Percentiles rank a stretch among this genome's conserved stretches.
Evolutionary conservation across 192 early-diverging fungal genomes (phyloP).

Genomic region (Coemansia sp.): DNA sequence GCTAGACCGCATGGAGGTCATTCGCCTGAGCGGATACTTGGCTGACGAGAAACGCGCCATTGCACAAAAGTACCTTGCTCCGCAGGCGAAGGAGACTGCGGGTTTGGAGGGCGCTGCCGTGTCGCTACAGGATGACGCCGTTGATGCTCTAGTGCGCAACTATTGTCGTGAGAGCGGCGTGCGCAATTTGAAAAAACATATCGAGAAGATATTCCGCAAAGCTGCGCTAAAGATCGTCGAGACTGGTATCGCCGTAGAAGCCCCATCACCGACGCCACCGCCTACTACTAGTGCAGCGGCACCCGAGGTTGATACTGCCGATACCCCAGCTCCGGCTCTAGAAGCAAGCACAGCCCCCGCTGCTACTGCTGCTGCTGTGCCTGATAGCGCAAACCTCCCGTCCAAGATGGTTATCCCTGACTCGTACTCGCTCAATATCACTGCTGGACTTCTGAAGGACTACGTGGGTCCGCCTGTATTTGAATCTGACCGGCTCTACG

Average conservation of each 20-base stretch:
- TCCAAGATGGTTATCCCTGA: slow-evolving; percentile 56
- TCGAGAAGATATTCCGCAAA: slow-evolving; percentile 98
- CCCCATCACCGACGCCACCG: neutral
- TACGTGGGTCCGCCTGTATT: slow-evolving; percentile 93
- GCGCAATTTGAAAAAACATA: slow-evolving; percentile 97
- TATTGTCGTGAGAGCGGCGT: slow-evolving; percentile 99
- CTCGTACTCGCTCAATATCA: slow-evolving; percentile 68
- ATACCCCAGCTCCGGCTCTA: neutral
- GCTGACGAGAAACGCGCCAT: slow-evolving; percentile 94
- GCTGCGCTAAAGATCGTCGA: slow-evolving; percentile 88
- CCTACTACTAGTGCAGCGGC: neutral
- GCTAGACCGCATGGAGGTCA: slow-evolving; percentile 99
- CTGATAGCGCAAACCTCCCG: neutral
- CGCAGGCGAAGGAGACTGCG: slow-evolving; percentile 78
- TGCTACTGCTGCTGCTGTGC: neutral
- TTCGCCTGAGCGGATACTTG: slow-evolving; percentile 89
- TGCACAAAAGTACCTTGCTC: slow-evolving; percentile 89
- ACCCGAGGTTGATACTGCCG: slow-evolving; percentile 3
- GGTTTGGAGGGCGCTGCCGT: slow-evolving; percentile 82
- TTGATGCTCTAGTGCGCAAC: slow-evolving; percentile 82
- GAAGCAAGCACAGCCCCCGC: neutral
- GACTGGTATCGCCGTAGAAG: slow-evolving; percentile 52
- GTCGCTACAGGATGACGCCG: slow-evolving; percentile 70
- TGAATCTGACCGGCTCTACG: slow-evolving; percentile 90
- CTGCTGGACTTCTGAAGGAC: slow-evolving; percentile 77